Conservation (phyloP, 176 grass and related monocot genomes). For the Ensete ventricosum region DNA sequence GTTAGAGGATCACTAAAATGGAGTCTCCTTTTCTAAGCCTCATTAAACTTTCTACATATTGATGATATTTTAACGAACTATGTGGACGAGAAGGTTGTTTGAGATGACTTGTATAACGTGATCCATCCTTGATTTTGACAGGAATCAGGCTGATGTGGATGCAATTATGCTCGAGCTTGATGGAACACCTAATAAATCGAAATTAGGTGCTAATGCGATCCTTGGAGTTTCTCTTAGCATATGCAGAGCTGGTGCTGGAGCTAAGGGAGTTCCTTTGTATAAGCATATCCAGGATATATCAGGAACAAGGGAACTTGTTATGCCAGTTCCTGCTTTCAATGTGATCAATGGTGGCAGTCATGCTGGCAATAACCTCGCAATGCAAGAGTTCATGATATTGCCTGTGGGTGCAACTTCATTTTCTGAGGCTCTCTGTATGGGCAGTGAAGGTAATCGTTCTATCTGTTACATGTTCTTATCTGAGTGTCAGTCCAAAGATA, state of each 20-base stretch:
- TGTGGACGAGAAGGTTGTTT: not conserved
- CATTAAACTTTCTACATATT: not conserved
- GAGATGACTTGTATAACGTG: no score
- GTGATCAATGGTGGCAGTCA: constrained; percentile 98
- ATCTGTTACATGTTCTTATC: not conserved
- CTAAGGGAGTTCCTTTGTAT: constrained; percentile 86
- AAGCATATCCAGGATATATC: constrained; percentile 89
- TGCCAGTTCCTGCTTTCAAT: constrained; percentile 98
- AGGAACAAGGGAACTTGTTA: constrained; percentile 77
- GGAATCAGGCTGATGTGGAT: constrained; percentile 84
- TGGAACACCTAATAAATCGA: constrained; percentile 88
- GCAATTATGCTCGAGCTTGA: constrained; percentile 91
- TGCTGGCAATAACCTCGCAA: constrained; percentile 91
- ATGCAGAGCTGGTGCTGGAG: constrained; percentile 70
- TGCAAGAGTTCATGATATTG: constrained; percentile 99
- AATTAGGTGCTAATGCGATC: constrained; percentile 87
- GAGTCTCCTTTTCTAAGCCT: no score
- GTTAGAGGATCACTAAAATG: no score
- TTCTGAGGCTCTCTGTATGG: constrained; percentile 76
- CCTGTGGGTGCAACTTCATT: constrained; percentile 80
- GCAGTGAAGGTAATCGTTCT: constrained; percentile 67
- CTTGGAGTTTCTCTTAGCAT: constrained; percentile 96
- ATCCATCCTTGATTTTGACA: constrained; percentile 27
- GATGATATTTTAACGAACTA: not conserved
- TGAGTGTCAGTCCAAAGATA: no score